Conservation (phyloP, 169 alveolate genomes). For the Plasmodium billcollinsi region DNA sequence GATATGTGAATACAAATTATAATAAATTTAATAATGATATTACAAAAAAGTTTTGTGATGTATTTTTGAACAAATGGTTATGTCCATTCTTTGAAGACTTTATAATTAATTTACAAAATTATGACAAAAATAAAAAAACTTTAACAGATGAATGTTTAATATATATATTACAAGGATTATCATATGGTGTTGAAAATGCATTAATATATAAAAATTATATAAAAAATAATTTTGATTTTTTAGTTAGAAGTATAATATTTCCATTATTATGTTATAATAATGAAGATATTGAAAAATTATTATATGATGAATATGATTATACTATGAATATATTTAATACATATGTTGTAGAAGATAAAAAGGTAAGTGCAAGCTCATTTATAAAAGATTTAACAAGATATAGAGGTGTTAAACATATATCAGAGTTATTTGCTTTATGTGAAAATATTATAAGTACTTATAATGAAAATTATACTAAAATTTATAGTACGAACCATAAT, state of each 20-base stretch:
- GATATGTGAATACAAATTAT: constrained; percentile 61
- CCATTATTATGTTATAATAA: constrained; percentile 63
- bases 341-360: constrained; percentile 58
- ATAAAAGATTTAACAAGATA: constrained; percentile 64
- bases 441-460: constrained; percentile 49
- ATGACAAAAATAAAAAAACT: constrained; percentile 46
- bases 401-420: constrained; percentile 56
- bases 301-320: constrained; percentile 52
- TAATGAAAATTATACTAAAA: constrained; percentile 36
- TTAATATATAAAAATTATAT: constrained; percentile 57
- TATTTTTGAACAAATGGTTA: constrained; percentile 66
- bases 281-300: constrained; percentile 55
- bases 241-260: constrained; percentile 31
- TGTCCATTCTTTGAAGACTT: constrained; percentile 65
- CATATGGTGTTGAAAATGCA: constrained; percentile 76
- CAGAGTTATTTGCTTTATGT: constrained; percentile 42
- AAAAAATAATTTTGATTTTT: constrained; percentile 55
- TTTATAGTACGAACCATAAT: constrained; percentile 3
- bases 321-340: constrained; percentile 68
- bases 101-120: constrained; percentile 49
- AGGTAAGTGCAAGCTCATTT: constrained; percentile 42
- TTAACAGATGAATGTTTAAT: constrained; percentile 71
- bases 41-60: constrained; percentile 51
- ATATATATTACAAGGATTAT: constrained; percentile 40
- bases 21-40: constrained; percentile 51